These are phyloP conservation scores for Penicillium expansum DNA, from an alignment of 2,329 filamentous ascomycete species.

Conservation along the genomic window DNA sequence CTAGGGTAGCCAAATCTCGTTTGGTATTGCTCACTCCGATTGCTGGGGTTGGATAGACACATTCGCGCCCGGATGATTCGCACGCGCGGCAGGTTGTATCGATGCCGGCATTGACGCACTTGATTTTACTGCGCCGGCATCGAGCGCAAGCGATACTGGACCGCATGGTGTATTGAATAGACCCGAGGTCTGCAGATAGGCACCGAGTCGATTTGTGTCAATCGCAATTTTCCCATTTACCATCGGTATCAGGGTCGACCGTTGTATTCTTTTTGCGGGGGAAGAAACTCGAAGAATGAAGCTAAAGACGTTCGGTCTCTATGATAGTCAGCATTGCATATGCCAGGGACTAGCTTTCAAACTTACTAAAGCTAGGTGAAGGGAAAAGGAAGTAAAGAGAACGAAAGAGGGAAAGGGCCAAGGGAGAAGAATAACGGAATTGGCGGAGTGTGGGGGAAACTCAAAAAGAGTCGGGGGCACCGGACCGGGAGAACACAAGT, in stretches of 20 bases:
- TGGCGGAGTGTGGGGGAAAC: slow-evolving; percentile 39
- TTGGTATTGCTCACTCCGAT: slow-evolving; percentile 38
- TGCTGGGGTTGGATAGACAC: slow-evolving; percentile 61
- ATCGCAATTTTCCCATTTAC: slow-evolving; percentile 14
- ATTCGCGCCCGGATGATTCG: slow-evolving; percentile 67
- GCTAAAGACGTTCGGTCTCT: neutral
- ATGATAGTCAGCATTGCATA: slow-evolving; percentile 14
- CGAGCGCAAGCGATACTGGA: slow-evolving; percentile 76
- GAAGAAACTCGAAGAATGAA: neutral
- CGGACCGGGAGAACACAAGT: slow-evolving; percentile 29
- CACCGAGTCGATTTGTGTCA: slow-evolving; percentile 3
- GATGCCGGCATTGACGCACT: slow-evolving; percentile 76
- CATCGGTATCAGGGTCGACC: neutral
- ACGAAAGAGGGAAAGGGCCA: slow-evolving; percentile 6
- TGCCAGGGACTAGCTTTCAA: neutral
- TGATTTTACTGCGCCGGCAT: slow-evolving; percentile 79
- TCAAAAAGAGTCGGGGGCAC: slow-evolving; percentile 31
- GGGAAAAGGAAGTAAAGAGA: slow-evolving; percentile 3
- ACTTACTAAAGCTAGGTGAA: neutral
- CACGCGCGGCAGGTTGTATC: slow-evolving; percentile 72
- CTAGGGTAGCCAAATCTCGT: slow-evolving; percentile 37
- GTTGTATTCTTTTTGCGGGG: neutral
- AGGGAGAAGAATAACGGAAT: slow-evolving; percentile 23
- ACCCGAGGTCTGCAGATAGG: slow-evolving; percentile 13
- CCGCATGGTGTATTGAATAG: slow-evolving; percentile 52